Percentiles rank a stretch among this genome's conserved stretches.
These are phyloP conservation scores for Zalaria sp. DNA, from an alignment of 2,329 filamentous ascomycete genomes.

Conservation along the genomic window DNA sequence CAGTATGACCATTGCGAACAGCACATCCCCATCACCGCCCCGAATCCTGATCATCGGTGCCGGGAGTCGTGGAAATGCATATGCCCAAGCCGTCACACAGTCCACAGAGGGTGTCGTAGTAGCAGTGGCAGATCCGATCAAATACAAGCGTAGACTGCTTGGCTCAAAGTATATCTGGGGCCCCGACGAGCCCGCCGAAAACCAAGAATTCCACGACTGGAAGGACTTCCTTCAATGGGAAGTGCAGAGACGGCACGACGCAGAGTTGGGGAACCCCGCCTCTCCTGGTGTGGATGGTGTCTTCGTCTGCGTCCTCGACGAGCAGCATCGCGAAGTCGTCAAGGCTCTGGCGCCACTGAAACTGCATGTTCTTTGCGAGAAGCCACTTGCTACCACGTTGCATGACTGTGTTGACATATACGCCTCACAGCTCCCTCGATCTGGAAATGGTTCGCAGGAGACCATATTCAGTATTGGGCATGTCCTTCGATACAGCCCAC, in stretches of 20 bases:
- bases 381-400: conserved; percentile 72
- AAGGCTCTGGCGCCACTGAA: conserved; percentile 52
- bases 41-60: conserved; percentile 71
- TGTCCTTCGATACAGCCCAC: conserved; percentile 82
- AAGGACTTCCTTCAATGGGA: conserved; percentile 64
- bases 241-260: conserved; percentile 41
- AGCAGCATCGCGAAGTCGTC: conserved; percentile 74
- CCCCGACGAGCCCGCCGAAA: conserved; percentile 31
- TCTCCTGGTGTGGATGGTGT: conserved; percentile 37
- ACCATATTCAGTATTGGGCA: conserved; percentile 80
- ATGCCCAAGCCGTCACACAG: conserved; percentile 52
- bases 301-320: conserved; percentile 68
- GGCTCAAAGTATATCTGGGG: conserved; percentile 64
- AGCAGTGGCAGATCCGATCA: conserved; percentile 68
- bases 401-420: conserved; percentile 67
- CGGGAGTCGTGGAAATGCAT: conserved; percentile 63
- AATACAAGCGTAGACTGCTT: conserved; percentile 61
- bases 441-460: conserved; percentile 13
- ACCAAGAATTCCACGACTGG: conserved; percentile 63
- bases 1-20: too few species aligned
- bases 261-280: conserved; percentile 28
- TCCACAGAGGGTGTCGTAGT: conserved; percentile 55
- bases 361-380: conserved; percentile 88
- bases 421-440: conserved; percentile 32
- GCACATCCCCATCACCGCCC: conserved; percentile 4